Base-by-base conservation (phyloP, 331 rosid genomes). In the Malus hybrid region DNA sequence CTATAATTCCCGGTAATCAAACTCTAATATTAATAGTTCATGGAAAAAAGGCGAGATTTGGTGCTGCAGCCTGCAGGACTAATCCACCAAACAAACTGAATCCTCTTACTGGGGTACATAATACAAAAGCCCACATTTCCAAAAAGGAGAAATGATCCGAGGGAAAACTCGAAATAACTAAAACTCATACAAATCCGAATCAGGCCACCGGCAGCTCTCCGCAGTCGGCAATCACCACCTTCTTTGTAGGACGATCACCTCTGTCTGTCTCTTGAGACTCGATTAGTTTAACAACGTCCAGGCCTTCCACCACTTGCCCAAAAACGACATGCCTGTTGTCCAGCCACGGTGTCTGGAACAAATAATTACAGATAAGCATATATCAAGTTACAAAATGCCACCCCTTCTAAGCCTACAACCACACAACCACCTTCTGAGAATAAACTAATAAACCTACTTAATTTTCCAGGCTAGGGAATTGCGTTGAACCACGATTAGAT, bases 231-330 rank as follows among this genome's bases (percentile, higher is more conserved):
- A 94, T 81, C 74, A 83, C 80, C 22, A 94, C 99, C 87, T 86
- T 90, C 92, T 94, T 94, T 77, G 85, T 77, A 7, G 99, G 99
- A 65, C 97, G 97, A 70, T 90, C 99, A n/a, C 97, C 99, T 6
- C 97, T 83, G 80, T 94, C 97, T 1, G 97, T 94, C 63, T 90
- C 97, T 81, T 84, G 99, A 0, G 93, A 86, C 82, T 94, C 99
- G 4, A 94, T 86, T 82, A 87, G 64, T 84, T 77, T 85, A 74
- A 92, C 97, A 64, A 89, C 78, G 67, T 90, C 97, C 85, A 92
- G 76, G 75, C 97, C 99, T 87, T 94, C 99, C 90, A 94, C 78
- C 76, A 94, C 99, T 94, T 94, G 97, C 77, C 99, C 99, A 80
- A 94, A 92, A 69, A 92, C 99, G 11, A 94, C 99, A 74, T 94